Evolutionary conservation across 805 yeast genomes (phyloP).

Genomic region (Wickerhamiella parazyma): DNA sequence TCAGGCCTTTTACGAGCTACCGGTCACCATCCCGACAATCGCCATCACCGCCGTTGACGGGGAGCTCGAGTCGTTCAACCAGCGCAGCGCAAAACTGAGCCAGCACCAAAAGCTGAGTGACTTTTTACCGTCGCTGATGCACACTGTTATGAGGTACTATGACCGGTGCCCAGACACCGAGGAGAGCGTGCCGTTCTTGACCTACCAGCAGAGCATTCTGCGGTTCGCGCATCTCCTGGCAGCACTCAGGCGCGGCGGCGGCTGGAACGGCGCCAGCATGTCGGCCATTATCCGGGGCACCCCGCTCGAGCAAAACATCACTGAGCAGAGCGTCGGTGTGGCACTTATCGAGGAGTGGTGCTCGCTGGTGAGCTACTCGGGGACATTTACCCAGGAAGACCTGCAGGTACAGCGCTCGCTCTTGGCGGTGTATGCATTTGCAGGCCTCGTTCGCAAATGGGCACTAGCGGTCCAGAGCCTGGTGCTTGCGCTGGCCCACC

Average conservation of each 20-base stretch:
- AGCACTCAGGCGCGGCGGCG: conserved; percentile 36
- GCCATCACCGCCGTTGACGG: conserved; percentile 16
- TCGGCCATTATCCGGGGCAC: conserved; percentile 34
- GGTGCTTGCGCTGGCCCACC: conserved; percentile 24
- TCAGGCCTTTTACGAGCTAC: conserved; percentile 41
- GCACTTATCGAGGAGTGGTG: conserved; percentile 37
- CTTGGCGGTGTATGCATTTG: conserved; percentile 46
- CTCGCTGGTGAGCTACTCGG: conserved; percentile 34
- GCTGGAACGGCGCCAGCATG: conserved; percentile 32
- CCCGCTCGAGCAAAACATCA: conserved; percentile 20
- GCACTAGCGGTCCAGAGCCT: conserved; percentile 57
- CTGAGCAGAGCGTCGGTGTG: conserved; percentile 19
- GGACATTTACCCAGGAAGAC: conserved; percentile 37
- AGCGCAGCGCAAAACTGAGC: conserved; percentile 3
- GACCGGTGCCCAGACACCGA: conserved; percentile 28
- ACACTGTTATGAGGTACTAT: conserved; percentile 23
- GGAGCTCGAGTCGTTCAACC: conserved; percentile 4
- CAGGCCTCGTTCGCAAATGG: conserved; percentile 52
- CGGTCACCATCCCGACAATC: conserved; percentile 29
- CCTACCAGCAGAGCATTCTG: conserved; percentile 57
- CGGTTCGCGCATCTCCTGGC: conserved; percentile 52
- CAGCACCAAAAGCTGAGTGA: conserved; percentile 15
- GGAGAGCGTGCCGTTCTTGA: conserved; percentile 71
- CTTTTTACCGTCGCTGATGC: conserved; percentile 19
- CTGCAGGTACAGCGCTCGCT: conserved; percentile 51